Conservation (phyloP, 768 basidiomycete species). For the Mycena albidolilacea region DNA sequence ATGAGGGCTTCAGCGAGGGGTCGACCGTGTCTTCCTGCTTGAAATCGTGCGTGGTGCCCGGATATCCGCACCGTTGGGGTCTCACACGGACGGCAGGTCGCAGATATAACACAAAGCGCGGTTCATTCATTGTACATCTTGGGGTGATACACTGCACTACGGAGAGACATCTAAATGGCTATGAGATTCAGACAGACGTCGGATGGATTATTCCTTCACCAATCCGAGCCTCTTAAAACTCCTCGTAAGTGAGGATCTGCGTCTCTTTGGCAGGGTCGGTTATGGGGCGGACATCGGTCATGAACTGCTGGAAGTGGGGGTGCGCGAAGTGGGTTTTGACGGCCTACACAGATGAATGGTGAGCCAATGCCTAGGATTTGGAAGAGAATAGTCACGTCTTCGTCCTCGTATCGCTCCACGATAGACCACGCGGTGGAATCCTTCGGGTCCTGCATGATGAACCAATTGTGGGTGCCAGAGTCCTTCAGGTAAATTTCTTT, state of each 20-base stretch:
- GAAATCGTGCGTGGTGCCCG: too few species aligned
- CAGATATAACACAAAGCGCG: too few species aligned
- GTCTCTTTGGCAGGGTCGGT: background rate
- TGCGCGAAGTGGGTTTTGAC: background rate
- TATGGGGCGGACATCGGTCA: background rate
- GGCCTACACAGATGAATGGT: background rate
- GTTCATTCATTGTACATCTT: background rate
- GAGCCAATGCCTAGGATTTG: background rate
- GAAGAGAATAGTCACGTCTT: background rate
- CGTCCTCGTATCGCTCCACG: background rate
- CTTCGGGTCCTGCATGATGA: constrained; percentile 1
- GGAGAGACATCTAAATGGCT: background rate
- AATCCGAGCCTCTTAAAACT: background rate
- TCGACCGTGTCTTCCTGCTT: too few species aligned
- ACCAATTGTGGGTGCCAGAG: background rate
- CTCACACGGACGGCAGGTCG: too few species aligned
- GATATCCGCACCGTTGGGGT: too few species aligned
- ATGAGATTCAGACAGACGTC: too few species aligned
- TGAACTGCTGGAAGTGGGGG: background rate
- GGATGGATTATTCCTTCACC: background rate
- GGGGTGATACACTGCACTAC: background rate
- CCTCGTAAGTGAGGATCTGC: background rate
- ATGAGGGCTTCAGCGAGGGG: too few species aligned
- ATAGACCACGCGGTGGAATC: background rate
- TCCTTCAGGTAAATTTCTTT: background rate